Percentiles rank a stretch among this genome's conserved stretches.
phyloP scores from a whole-genome alignment of 306 rosid genomes.

The Malus fusca region DNA sequence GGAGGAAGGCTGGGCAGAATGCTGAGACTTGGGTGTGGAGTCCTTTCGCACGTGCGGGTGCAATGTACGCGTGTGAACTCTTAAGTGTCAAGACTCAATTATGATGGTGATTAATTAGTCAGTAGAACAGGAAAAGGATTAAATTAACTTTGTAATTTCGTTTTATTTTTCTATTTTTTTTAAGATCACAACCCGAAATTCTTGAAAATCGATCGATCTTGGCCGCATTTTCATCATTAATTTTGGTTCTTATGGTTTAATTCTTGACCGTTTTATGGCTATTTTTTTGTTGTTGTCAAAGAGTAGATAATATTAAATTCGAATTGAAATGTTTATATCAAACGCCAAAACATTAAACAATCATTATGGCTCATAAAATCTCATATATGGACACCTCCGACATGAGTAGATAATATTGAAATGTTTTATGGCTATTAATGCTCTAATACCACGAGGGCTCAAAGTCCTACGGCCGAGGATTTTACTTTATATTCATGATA shows the following conservation, averaged over 20 bases:
- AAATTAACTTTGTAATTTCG: neutral
- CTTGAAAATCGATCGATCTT: neutral
- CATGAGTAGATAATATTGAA: too few relatives aligned
- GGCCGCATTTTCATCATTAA: neutral
- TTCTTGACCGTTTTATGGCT: neutral
- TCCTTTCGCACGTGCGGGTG: neutral
- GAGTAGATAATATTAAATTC: too few relatives aligned
- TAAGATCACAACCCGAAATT: neutral
- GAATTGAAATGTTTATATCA: too few relatives aligned
- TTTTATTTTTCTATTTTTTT: neutral
- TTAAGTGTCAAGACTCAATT: neutral
- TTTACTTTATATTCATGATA: neutral
- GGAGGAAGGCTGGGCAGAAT: constrained; percentile 57
- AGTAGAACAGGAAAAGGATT: neutral
- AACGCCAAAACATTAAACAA: too few relatives aligned
- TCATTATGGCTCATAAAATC: too few relatives aligned
- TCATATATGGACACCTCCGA: too few relatives aligned
- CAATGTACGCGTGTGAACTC: neutral
- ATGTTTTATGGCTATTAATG: neutral
- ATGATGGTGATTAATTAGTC: neutral
- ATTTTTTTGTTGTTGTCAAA: too few relatives aligned
- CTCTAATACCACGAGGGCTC: neutral
- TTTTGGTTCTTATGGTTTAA: neutral
- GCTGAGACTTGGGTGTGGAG: neutral
- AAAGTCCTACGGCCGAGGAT: neutral